Evolutionary conservation across 495 filamentous ascomycete genomes (phyloP).

Genomic region (Ramalina intermedia): DNA sequence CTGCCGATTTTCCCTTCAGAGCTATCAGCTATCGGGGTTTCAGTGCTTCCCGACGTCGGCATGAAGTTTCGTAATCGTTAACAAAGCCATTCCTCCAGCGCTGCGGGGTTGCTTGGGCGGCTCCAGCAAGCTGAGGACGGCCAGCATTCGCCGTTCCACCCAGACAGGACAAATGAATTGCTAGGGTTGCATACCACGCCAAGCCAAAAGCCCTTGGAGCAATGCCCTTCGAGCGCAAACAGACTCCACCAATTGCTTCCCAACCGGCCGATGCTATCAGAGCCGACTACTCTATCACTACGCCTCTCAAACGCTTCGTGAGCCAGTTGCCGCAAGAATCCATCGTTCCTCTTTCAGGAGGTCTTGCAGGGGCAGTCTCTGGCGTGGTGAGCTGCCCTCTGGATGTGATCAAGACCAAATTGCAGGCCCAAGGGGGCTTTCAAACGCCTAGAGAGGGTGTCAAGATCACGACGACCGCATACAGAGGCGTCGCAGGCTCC

Average conservation of each 20-base stretch:
- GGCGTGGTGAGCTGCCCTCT: constrained; percentile 93
- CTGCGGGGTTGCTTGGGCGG: constrained; percentile 18
- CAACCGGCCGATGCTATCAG: constrained; percentile 2
- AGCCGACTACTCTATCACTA: constrained; percentile 22
- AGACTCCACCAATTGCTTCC: constrained; percentile 10
- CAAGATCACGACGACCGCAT: constrained; percentile 40
- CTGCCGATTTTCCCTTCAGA: too few species aligned
- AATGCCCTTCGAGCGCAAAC: constrained; percentile 18
- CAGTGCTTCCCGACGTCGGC: too few species aligned
- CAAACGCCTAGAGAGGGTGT: constrained; percentile 26
- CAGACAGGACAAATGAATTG: too few species aligned
- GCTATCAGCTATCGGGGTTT: not conserved
- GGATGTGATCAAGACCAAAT: constrained; percentile 97
- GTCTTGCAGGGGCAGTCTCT: constrained; percentile 75
- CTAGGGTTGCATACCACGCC: too few species aligned
- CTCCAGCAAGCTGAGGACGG: constrained; percentile 11
- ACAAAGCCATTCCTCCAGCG: constrained; percentile 7
- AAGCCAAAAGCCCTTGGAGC: not conserved
- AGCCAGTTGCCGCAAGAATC: constrained; percentile 35
- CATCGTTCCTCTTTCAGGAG: constrained; percentile 62
- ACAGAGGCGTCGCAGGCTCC: constrained; percentile 76
- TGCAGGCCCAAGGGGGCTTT: constrained; percentile 89
- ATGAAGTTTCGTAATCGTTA: constrained; percentile 14
- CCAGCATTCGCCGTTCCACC: not conserved
- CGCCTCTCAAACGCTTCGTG: constrained; percentile 40